These are phyloP conservation scores for Xylaria scruposa DNA, from an alignment of 495 filamentous ascomycete species.

Conservation along the genomic window DNA sequence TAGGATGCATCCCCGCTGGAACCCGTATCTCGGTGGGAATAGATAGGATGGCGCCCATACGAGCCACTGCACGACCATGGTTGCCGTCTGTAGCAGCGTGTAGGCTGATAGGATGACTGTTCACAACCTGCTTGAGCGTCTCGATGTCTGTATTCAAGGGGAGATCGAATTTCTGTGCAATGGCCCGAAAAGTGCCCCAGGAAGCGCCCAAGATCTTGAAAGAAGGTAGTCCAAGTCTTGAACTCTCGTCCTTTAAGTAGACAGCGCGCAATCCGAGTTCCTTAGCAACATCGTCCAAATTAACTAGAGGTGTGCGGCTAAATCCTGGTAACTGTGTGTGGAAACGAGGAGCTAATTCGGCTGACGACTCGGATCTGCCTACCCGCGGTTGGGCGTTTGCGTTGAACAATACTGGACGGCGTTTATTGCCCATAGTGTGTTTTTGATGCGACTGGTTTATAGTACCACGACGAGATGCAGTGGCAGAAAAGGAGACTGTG, in stretches of 20 bases:
- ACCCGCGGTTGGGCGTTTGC: background rate
- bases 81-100: conserved; percentile 70
- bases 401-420: conserved; percentile 16
- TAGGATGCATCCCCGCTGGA: conserved; percentile 56
- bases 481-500: background rate
- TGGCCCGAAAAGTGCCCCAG: conserved; percentile 69
- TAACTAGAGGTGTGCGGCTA: conserved; percentile 55
- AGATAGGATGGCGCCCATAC: conserved; percentile 64
- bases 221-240: conserved; percentile 67
- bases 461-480: background rate
- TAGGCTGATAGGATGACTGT: conserved; percentile 40
- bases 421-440: background rate
- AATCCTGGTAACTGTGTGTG: conserved; percentile 61
- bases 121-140: conserved; percentile 38
- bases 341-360: conserved; percentile 40
- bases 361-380: background rate
- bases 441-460: background rate
- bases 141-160: conserved; percentile 36
- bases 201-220: conserved; percentile 82
- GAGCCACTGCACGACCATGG: conserved; percentile 71
- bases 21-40: conserved; percentile 63
- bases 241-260: conserved; percentile 65
- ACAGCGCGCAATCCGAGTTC: conserved; percentile 62
- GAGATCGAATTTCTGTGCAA: conserved; percentile 51
- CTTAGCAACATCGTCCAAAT: conserved; percentile 58